Conservation (phyloP, 2,329 filamentous ascomycete genomes). For the Emergomyces orientalis region DNA sequence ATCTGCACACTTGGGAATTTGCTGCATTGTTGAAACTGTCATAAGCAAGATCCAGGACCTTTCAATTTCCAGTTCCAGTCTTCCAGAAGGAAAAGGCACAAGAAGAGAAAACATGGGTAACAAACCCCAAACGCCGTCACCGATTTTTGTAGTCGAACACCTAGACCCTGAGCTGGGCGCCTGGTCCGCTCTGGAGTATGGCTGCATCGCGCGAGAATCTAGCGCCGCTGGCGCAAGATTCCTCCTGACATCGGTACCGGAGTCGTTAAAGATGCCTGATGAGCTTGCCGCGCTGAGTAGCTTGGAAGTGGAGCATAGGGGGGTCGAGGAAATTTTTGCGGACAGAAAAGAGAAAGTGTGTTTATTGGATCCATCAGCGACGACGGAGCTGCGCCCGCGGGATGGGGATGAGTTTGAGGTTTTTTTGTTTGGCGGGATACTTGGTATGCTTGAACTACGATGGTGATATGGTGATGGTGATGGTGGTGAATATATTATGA, state of each 20-base stretch:
- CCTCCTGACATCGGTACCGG: constrained; percentile 70
- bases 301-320: constrained; percentile 62
- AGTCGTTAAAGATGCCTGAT: constrained; percentile 50
- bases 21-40: neutral
- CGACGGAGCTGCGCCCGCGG: constrained; percentile 69
- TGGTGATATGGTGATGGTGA: neutral
- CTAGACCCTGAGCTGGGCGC: constrained; percentile 86
- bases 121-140: neutral
- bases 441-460: constrained; percentile 51
- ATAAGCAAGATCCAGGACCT: neutral
- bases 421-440: constrained; percentile 91
- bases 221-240: constrained; percentile 58
- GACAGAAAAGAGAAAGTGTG: constrained; percentile 68
- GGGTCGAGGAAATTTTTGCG: constrained; percentile 74
- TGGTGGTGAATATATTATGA: constrained; percentile 2
- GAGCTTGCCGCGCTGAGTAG: constrained; percentile 52
- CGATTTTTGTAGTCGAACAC: constrained; percentile 88
- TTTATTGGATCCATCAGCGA: constrained; percentile 76
- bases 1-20: neutral
- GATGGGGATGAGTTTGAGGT: constrained; percentile 78
- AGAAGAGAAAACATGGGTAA: neutral
- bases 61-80: neutral
- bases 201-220: constrained; percentile 75
- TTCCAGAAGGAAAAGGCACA: neutral
- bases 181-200: constrained; percentile 92